Evolutionary conservation across 495 filamentous ascomycete species (phyloP), one percentile per base, ranked within the genome.

Genomic region (Podospora appendiculata): DNA sequence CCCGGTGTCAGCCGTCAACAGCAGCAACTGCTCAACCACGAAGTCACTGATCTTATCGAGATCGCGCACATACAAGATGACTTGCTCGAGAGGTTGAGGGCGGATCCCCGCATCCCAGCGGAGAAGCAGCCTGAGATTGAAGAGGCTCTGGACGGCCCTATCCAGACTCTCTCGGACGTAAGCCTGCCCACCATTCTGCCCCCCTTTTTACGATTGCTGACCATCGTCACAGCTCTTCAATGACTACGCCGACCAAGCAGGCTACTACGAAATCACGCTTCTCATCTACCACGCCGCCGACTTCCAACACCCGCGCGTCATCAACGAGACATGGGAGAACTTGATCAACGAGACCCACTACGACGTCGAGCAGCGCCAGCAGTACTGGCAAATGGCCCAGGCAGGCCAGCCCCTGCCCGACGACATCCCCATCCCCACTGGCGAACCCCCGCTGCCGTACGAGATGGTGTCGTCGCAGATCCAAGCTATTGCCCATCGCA

Each of bases 21-120:
- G 40, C 83, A 88, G 51, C 89, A 93, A 59, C 72, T 85, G 25
- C 76, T 97, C 32, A 75, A 89, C 34, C 86, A 92, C 52, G 83
- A 90, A 48, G 82, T 95, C 18, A 83, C 85, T 8, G 90, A 90
- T 57, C 77, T 95, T 9, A 81, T 99, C 32, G 94, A 97, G 57
- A 79, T 97, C 32, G 92, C 92, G 16, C 91, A 90, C 58, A 89
- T 99, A 54, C 93, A 99, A 67, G 88, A 95, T 59, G 93, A 97
- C 57, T 65, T 97, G 32, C 71, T 97, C 44, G 86, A 91, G 68
- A 77, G 87, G 41, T 65, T 99, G 41, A 85, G 78, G 63, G 77
- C 76, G 36, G 92, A 97, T 58, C 52, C 65, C 5, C 82, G 93
- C 38, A 76, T 96, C 39, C 58, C 68, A 6, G 63, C 70, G 1